Evolutionary conservation across 2,329 filamentous ascomycete genomes (phyloP).

Genomic region (Aspergillus piperis): DNA sequence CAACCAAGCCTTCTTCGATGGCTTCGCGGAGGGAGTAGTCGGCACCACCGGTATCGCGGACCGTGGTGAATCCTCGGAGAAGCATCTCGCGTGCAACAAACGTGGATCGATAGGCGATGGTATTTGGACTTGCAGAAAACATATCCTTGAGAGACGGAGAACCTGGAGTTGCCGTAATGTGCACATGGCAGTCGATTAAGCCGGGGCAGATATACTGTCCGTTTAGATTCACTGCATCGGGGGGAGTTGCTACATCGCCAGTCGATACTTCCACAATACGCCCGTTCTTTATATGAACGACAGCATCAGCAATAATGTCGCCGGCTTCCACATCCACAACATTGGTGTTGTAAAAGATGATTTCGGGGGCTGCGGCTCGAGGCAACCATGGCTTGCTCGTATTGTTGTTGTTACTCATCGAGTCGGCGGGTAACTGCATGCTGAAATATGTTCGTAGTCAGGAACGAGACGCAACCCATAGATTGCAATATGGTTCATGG

Average conservation of each 20-base stretch:
- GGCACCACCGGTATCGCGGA: constrained; percentile 60
- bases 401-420: no score
- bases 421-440: no score
- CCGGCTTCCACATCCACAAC: constrained; percentile 46
- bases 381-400: no score
- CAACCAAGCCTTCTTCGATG: constrained; percentile 55
- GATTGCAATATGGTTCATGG: no score
- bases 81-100: constrained; percentile 47
- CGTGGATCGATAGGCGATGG: constrained; percentile 16
- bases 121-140: constrained; percentile 36
- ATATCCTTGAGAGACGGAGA: constrained; percentile 39
- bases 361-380: background rate
- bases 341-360: constrained; percentile 47
- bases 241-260: constrained; percentile 13
- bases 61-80: constrained; percentile 58
- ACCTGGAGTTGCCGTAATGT: constrained; percentile 50
- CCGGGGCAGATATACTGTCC: constrained; percentile 53
- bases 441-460: no score
- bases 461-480: no score
- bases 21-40: constrained; percentile 47
- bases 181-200: constrained; percentile 56
- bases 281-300: constrained; percentile 41
- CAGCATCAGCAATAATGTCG: constrained; percentile 28
- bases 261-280: constrained; percentile 30
- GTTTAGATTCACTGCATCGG: constrained; percentile 40